Evolutionary conservation across 768 basidiomycete genomes (phyloP).

Genomic region (Mycena floridula): DNA sequence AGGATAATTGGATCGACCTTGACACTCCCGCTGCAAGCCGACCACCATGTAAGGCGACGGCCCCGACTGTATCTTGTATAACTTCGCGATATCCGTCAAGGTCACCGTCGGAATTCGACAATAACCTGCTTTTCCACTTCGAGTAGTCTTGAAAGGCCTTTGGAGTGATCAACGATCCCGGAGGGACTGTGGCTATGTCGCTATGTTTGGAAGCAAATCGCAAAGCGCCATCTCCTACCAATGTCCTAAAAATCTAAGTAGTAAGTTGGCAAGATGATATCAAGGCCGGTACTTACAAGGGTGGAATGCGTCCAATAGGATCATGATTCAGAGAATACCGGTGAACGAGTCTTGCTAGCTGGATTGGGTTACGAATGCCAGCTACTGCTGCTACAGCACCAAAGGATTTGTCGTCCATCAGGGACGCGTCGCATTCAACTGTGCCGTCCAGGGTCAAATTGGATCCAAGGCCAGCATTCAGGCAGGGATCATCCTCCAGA

Average conservation of each 20-base stretch:
- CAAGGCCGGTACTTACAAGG: constrained; percentile 40
- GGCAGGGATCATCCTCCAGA: constrained; percentile 59
- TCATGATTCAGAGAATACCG: constrained; percentile 42
- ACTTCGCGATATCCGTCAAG: constrained; percentile 22
- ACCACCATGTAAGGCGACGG: constrained; percentile 49
- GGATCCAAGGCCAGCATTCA: constrained; percentile 78
- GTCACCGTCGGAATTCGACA: constrained; percentile 5
- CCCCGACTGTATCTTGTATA: constrained; percentile 79
- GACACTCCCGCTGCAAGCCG: constrained; percentile 70
- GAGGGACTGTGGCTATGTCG: constrained; percentile 13
- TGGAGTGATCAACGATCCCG: constrained; percentile 43
- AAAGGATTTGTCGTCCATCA: constrained; percentile 51
- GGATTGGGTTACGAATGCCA: constrained; percentile 62
- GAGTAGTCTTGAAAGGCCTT: constrained; percentile 49
- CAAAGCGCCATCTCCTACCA: constrained; percentile 57
- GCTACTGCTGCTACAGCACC: constrained; percentile 72
- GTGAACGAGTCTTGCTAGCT: constrained; percentile 50
- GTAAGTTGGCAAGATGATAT: neutral
- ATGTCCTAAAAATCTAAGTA: constrained; percentile 40
- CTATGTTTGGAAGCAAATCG: constrained; percentile 37
- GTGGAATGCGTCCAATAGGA: constrained; percentile 60
- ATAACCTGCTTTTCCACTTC: constrained; percentile 50
- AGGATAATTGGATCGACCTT: constrained; percentile 36
- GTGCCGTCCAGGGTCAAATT: constrained; percentile 69
- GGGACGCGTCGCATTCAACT: constrained; percentile 79